Evolutionary conservation across 2,329 filamentous ascomycete genomes (phyloP).

Genomic region (Hypomyces perniciosus): DNA sequence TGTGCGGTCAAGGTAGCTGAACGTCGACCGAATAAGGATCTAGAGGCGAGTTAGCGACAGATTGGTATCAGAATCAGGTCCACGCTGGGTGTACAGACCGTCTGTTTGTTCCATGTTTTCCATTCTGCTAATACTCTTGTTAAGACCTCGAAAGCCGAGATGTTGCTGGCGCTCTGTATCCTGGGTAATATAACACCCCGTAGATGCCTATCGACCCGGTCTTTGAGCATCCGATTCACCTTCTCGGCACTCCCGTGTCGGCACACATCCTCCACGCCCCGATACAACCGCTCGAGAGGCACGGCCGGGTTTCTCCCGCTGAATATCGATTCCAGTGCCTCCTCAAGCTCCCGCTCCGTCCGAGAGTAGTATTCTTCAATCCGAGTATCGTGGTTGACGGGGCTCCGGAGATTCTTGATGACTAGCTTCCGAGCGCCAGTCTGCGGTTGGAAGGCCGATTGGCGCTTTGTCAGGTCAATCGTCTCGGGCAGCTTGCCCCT

Average conservation of each 20-base stretch:
- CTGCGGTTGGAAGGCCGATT: constrained; percentile 60
- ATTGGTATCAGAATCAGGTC: constrained; percentile 1
- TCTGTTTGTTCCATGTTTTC: constrained; percentile 71
- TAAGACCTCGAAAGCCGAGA: constrained; percentile 58
- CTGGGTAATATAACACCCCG: constrained; percentile 51
- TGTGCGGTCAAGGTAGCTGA: constrained; percentile 89
- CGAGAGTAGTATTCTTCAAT: constrained; percentile 72
- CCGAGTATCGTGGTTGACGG: constrained; percentile 50
- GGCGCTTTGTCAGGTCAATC: constrained; percentile 28
- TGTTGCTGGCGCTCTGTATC: constrained; percentile 44
- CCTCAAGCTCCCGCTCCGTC: constrained; percentile 67
- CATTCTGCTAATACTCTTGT: constrained; percentile 53
- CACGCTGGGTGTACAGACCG: constrained; percentile 45
- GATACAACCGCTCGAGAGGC: constrained; percentile 85
- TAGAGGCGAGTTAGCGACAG: constrained; percentile 26
- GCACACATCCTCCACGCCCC: constrained; percentile 87
- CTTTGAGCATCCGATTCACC: constrained; percentile 60
- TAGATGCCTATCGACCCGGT: constrained; percentile 63
- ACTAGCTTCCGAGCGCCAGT: constrained; percentile 76
- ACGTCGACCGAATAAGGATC: constrained; percentile 77
- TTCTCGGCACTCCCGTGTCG: constrained; percentile 65
- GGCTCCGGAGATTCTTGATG: constrained; percentile 82
- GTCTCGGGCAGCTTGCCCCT: constrained; percentile 36
- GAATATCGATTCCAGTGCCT: constrained; percentile 70
- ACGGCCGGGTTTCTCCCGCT: constrained; percentile 53